phyloP scores from a whole-genome alignment of 306 rosid genomes.

The Amphicarpaea edgeworthii region DNA sequence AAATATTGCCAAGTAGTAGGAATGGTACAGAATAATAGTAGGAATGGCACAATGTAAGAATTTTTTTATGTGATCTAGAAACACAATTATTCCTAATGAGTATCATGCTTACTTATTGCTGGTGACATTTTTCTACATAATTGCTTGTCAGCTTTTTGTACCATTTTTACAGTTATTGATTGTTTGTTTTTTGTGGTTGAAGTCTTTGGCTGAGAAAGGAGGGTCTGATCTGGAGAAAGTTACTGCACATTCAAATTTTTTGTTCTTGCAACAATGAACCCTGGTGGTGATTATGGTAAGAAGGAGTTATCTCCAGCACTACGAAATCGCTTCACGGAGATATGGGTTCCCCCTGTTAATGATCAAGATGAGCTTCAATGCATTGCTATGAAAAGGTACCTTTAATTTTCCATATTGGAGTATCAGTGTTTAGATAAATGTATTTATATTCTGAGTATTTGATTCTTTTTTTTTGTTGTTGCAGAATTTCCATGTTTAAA shows the following conservation, averaged over 20 bases:
- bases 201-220: slow-evolving; percentile 95
- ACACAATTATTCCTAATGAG: background rate
- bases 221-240: slow-evolving; percentile 79
- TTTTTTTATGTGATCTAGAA: background rate
- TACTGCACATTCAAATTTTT: slow-evolving; percentile 72
- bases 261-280: slow-evolving; percentile 97
- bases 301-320: slow-evolving; percentile 90
- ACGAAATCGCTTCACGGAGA: slow-evolving; percentile 96
- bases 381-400: slow-evolving; percentile 73
- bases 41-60: background rate
- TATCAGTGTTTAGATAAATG: background rate
- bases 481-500: slow-evolving; percentile 65
- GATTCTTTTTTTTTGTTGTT: slow-evolving; percentile 2
- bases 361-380: slow-evolving; percentile 72
- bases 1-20: background rate
- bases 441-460: slow-evolving; percentile 1
- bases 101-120: slow-evolving; percentile 23
- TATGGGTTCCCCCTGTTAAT: slow-evolving; percentile 92
- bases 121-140: slow-evolving; percentile 14
- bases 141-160: background rate
- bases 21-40: background rate
- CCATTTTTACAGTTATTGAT: background rate
- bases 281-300: slow-evolving; percentile 99
- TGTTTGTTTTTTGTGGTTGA: slow-evolving; percentile 40
- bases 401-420: slow-evolving; percentile 1